Conservation (phyloP, 2,329 filamentous ascomycete species). For the Aspergillus sp. region DNA sequence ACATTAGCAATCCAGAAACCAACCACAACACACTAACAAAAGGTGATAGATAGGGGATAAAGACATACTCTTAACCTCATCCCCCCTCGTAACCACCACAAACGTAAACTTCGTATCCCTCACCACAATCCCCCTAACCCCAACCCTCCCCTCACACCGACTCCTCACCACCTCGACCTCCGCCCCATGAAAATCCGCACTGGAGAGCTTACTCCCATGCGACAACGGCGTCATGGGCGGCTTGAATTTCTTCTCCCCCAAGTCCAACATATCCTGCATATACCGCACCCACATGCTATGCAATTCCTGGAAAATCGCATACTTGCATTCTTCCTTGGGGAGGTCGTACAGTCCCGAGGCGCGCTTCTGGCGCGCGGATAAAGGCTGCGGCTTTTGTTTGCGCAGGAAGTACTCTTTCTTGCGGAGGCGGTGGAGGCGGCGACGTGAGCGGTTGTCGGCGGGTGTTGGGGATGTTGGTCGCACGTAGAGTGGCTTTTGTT, state of each 20-base stretch:
- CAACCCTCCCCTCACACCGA: constrained; percentile 77
- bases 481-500: constrained; percentile 77
- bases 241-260: constrained; percentile 41
- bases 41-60: too few relatives aligned
- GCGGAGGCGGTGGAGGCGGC: constrained; percentile 54
- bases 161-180: constrained; percentile 79
- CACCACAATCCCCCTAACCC: constrained; percentile 81
- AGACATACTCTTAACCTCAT: constrained; percentile 66
- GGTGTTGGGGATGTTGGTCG: constrained; percentile 70
- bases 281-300: constrained; percentile 82
- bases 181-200: constrained; percentile 90
- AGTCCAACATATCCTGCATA: constrained; percentile 75
- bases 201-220: constrained; percentile 65
- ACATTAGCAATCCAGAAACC: too few relatives aligned
- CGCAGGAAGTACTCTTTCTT: constrained; percentile 49
- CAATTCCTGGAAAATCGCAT: constrained; percentile 74
- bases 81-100: constrained; percentile 73
- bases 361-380: constrained; percentile 79
- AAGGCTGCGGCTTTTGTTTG: constrained; percentile 62
- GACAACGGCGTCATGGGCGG: constrained; percentile 57
- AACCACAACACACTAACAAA: too few relatives aligned
- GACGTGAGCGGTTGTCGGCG: constrained; percentile 53
- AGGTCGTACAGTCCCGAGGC: constrained; percentile 72
- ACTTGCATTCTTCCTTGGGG: constrained; percentile 67
- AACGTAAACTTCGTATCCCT: constrained; percentile 85